Conservation (phyloP, 2,329 filamentous ascomycete species). For the Cercospora beticola region DNA sequence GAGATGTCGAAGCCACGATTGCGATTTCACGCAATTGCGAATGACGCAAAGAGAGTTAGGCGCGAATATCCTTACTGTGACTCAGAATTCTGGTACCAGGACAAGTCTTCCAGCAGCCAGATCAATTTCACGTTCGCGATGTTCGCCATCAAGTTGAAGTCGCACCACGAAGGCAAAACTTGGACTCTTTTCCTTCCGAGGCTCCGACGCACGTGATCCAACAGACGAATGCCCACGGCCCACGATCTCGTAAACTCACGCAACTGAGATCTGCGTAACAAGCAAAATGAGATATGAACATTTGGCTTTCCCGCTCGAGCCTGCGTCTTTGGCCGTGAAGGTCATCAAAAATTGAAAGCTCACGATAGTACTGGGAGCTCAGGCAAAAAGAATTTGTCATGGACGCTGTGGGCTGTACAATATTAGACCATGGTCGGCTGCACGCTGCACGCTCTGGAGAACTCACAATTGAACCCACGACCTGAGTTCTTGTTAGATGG, state of each 20-base stretch:
- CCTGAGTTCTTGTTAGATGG: background rate
- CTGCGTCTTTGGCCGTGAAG: background rate
- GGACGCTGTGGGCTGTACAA: constrained; percentile 10
- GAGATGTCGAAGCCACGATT: background rate
- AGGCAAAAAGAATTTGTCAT: background rate
- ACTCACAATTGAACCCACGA: constrained; percentile 14
- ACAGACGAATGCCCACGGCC: background rate
- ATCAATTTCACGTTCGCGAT: background rate
- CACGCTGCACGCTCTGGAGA: no score
- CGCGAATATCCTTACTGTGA: background rate
- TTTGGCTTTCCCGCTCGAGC: background rate
- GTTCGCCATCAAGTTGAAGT: background rate
- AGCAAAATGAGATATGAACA: background rate
- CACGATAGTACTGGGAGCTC: background rate
- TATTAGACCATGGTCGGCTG: background rate
- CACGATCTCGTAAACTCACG: background rate
- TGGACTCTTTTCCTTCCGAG: background rate
- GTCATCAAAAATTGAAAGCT: background rate
- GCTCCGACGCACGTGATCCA: background rate
- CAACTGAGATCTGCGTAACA: background rate
- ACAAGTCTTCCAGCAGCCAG: background rate
- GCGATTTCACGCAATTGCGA: background rate
- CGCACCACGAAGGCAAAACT: background rate
- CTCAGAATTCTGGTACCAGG: background rate
- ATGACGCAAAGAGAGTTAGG: background rate